phyloP scores from a whole-genome alignment of 2,329 filamentous ascomycete genomes.

The Pezizomycotina sp. region DNA sequence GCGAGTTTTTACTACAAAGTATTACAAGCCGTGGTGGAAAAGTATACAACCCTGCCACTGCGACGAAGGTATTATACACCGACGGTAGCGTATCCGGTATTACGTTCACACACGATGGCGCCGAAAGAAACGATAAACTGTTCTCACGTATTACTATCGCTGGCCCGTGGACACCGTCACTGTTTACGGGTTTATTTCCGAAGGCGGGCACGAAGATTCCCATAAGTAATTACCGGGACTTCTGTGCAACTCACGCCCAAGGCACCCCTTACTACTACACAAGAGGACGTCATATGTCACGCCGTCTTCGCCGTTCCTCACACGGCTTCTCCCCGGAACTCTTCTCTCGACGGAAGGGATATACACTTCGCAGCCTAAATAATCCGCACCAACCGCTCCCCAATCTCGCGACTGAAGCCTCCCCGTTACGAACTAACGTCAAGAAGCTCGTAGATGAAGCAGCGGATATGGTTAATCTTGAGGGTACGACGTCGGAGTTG shows the following conservation, averaged over 20 bases:
- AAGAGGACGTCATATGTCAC: too few relatives aligned
- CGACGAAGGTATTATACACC: too few relatives aligned
- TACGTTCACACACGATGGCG: too few relatives aligned
- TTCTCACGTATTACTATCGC: too few relatives aligned
- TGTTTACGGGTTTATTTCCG: slow-evolving; percentile 51
- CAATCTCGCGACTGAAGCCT: slow-evolving; percentile 30
- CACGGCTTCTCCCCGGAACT: slow-evolving; percentile 51
- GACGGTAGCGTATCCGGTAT: too few relatives aligned
- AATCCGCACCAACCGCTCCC: slow-evolving; percentile 44
- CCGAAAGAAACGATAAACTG: too few relatives aligned
- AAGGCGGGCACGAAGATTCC: slow-evolving; percentile 38
- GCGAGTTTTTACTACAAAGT: too few relatives aligned
- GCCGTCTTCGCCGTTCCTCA: slow-evolving; percentile 49
- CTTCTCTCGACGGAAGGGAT: slow-evolving; percentile 49
- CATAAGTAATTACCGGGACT: too few relatives aligned
- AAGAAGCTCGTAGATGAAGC: slow-evolving; percentile 23
- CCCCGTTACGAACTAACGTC: slow-evolving; percentile 26
- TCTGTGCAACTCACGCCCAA: too few relatives aligned
- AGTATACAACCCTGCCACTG: too few relatives aligned
- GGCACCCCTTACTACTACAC: too few relatives aligned
- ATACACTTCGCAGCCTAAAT: slow-evolving; percentile 64
- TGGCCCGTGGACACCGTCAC: slow-evolving; percentile 52
- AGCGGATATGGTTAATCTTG: slow-evolving; percentile 4
- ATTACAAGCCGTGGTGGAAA: too few relatives aligned
- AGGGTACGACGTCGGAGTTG: slow-evolving; percentile 33